phyloP scores from a whole-genome alignment of 2,329 filamentous ascomycete species.

The Sphaerulina musiva region DNA sequence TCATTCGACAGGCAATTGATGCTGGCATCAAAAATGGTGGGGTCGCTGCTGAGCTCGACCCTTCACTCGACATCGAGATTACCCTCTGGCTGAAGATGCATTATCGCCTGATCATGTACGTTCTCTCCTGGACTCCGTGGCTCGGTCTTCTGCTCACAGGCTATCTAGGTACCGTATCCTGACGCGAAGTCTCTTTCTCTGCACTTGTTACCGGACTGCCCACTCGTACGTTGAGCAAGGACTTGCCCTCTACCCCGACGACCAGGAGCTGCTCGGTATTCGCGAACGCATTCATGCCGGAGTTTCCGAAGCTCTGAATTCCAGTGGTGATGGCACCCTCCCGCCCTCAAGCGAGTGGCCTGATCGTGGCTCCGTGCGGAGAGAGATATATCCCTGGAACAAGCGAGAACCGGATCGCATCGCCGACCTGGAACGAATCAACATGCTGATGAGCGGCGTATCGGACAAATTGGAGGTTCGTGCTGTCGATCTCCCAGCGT shows the following conservation, averaged over 20 bases:
- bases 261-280: constrained; percentile 51
- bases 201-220: constrained; percentile 62
- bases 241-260: constrained; percentile 48
- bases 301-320: constrained; percentile 22
- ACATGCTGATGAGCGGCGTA: constrained; percentile 59
- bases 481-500: constrained; percentile 65
- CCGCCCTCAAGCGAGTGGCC: constrained; percentile 46
- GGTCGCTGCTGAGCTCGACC: constrained; percentile 17
- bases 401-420: constrained; percentile 54
- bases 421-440: constrained; percentile 59
- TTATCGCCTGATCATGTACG: constrained; percentile 25
- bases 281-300: constrained; percentile 44
- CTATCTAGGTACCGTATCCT: constrained; percentile 21
- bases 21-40: constrained; percentile 14
- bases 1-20: constrained; percentile 26
- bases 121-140: background rate
- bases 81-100: constrained; percentile 45
- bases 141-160: constrained; percentile 1
- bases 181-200: constrained; percentile 49
- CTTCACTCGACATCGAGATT: constrained; percentile 25
- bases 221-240: constrained; percentile 60
- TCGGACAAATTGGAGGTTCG: constrained; percentile 78
- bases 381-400: constrained; percentile 61
- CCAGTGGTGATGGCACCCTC: constrained; percentile 7
- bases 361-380: constrained; percentile 62